Evolutionary conservation across 495 filamentous ascomycete species (phyloP).

Genomic region (Pyronema omphalodes): DNA sequence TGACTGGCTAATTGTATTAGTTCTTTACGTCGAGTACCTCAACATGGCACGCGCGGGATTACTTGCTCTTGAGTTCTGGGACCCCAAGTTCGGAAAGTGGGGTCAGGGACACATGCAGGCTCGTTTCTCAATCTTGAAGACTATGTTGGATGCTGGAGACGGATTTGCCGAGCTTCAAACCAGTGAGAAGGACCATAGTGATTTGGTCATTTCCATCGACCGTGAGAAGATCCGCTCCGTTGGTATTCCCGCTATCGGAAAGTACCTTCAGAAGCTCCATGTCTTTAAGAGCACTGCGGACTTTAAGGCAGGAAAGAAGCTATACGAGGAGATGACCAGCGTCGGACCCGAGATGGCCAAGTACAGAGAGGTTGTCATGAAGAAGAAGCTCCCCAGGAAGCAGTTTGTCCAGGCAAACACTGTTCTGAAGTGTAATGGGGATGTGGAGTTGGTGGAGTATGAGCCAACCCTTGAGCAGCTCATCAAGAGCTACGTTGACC

Average conservation of each 20-base stretch:
- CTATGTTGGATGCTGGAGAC: slow-evolving; percentile 68
- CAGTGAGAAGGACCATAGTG: slow-evolving; percentile 54
- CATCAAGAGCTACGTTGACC: slow-evolving; percentile 79
- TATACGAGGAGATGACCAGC: slow-evolving; percentile 67
- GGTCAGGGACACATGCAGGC: slow-evolving; percentile 91
- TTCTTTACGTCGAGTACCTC: slow-evolving; percentile 72
- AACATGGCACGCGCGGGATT: slow-evolving; percentile 84
- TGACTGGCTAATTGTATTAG: slow-evolving; percentile 9
- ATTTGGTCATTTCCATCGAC: slow-evolving; percentile 64
- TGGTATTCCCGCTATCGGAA: slow-evolving; percentile 56
- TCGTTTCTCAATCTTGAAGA: slow-evolving; percentile 65
- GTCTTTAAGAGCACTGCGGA: slow-evolving; percentile 86
- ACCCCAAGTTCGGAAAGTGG: slow-evolving; percentile 58
- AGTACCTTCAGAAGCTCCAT: slow-evolving; percentile 82
- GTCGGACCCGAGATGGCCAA: slow-evolving; percentile 58
- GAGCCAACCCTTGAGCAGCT: slow-evolving; percentile 69
- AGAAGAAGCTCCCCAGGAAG: slow-evolving; percentile 80
- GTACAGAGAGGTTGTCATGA: slow-evolving; percentile 59
- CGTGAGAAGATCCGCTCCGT: slow-evolving; percentile 60
- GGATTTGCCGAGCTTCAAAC: slow-evolving; percentile 67
- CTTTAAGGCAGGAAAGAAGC: slow-evolving; percentile 46
- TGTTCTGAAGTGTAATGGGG: slow-evolving; percentile 43
- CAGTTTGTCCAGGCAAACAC: slow-evolving; percentile 95
- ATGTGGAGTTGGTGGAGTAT: slow-evolving; percentile 73
- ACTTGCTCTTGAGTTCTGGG: slow-evolving; percentile 45